Percentiles rank a stretch among this genome's conserved stretches.
Evolutionary conservation across 192 early-diverging fungal genomes (phyloP).

Genomic region (Rhizophagus sp.): DNA sequence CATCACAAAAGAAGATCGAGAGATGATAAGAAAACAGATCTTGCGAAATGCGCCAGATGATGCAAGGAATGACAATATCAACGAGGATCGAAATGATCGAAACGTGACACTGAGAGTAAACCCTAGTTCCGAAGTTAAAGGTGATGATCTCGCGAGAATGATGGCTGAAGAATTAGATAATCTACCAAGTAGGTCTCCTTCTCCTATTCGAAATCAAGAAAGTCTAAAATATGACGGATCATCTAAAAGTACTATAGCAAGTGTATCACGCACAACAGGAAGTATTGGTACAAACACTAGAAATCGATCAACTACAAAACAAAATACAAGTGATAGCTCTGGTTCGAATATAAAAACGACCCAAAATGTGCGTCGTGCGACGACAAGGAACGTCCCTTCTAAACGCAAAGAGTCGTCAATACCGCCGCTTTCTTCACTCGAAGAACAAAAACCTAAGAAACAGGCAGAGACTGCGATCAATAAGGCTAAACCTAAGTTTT

Average conservation of each 20-base stretch:
- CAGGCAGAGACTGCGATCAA: background rate
- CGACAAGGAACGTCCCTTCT: background rate
- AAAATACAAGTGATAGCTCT: too few relatives aligned
- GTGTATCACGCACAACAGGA: too few relatives aligned
- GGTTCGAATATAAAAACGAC: too few relatives aligned
- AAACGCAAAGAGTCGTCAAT: background rate
- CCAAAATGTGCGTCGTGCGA: background rate
- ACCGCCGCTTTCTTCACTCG: background rate
- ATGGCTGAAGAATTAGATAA: background rate
- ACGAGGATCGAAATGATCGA: too few relatives aligned
- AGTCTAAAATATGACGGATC: background rate
- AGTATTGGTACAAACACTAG: too few relatives aligned
- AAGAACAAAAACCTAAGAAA: background rate
- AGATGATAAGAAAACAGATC: background rate
- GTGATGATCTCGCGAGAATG: background rate
- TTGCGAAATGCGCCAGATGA: background rate
- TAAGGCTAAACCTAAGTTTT: background rate
- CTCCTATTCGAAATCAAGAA: background rate
- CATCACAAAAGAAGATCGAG: background rate
- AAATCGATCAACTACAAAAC: too few relatives aligned
- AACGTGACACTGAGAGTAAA: too few relatives aligned
- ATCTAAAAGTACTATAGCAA: background rate
- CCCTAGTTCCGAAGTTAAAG: background rate
- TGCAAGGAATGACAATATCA: background rate
- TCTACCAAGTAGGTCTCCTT: background rate